Percentiles rank a stretch among this genome's conserved stretches.
Evolutionary conservation across 164 flowering plant species (phyloP).

Genomic region (Kalanchoe fedtschenkoi): DNA sequence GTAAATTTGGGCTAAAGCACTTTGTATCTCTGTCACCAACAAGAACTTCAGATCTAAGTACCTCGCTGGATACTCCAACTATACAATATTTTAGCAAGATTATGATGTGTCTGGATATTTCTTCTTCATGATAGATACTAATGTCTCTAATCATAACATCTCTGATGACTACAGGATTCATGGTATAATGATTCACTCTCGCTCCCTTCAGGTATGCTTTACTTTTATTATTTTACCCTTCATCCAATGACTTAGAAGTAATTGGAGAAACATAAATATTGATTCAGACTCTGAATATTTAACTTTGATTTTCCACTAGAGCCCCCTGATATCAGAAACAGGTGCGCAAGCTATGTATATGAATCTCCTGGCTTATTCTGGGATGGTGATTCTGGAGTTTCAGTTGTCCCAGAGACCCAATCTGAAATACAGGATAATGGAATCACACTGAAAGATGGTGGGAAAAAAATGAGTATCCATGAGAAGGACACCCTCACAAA

Average conservation of each 20-base stretch:
- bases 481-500: not conserved
- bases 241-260: not conserved
- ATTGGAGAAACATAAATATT: not conserved
- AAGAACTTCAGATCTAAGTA: too few relatives aligned
- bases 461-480: not conserved
- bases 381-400: constrained; percentile 7
- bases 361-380: constrained; percentile 28
- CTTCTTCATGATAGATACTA: not conserved
- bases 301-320: constrained; percentile 17
- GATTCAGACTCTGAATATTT: not conserved
- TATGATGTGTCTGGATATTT: not conserved
- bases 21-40: too few relatives aligned
- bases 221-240: not conserved
- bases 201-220: constrained; percentile 7
- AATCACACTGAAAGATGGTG: constrained; percentile 2
- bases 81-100: too few relatives aligned
- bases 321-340: constrained; percentile 49
- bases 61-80: not conserved
- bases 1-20: too few relatives aligned
- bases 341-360: constrained; percentile 53
- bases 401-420: constrained; percentile 7
- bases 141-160: not conserved
- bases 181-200: not conserved
- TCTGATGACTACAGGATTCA: not conserved
- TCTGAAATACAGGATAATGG: not conserved